Base-by-base conservation (phyloP, 371 early-diverging fungal genomes). In the Haplosporangium sp. region DNA sequence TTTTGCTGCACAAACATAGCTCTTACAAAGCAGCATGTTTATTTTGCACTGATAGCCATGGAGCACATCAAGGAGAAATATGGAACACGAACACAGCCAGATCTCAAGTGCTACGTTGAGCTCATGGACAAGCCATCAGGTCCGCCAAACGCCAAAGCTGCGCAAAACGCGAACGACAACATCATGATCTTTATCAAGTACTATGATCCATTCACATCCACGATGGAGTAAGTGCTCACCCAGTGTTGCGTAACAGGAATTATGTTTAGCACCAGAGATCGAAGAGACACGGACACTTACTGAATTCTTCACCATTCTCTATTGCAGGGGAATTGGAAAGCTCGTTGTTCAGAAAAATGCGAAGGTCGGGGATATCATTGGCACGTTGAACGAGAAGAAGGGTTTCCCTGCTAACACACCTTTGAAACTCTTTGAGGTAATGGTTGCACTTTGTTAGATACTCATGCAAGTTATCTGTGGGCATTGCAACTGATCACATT, bases 171-270 rank as follows among this genome's bases (percentile, higher is more conserved):
- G 29, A 61, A 58, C 18, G 72, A 80, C 53, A 71, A 71, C 59
- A 69, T 86, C 18, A 81, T 91, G 77, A 72, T 96, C 18, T 96
- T 95, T 72, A 59, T 94, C 45, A 97, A 97, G 83, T 95, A 92
- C 81, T 97, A 91, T 81, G 93, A 97, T 64, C 90, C 93, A 0
- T 70, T 81, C 23, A 75, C 83, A 38, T 84, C 86, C 42, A 85
- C 72, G 37, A 81, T 97, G 62, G 84, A 86, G 90, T 91, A 85
- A 69, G 87, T 82, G 12, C 41, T 50, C 21, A 11, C 23, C 18
- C 37, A 45, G 57, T 66, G 40, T 48, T 23, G 13, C 18, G 18
- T 41, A 18, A 21, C 10, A 55, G 40, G 40, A 14, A 3, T 37
- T 18, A 13, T 57, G 40, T 29, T 29, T 29, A 29, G 29, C 29